Conservation (phyloP, 306 rosid species). For the Vigna hirtella region DNA sequence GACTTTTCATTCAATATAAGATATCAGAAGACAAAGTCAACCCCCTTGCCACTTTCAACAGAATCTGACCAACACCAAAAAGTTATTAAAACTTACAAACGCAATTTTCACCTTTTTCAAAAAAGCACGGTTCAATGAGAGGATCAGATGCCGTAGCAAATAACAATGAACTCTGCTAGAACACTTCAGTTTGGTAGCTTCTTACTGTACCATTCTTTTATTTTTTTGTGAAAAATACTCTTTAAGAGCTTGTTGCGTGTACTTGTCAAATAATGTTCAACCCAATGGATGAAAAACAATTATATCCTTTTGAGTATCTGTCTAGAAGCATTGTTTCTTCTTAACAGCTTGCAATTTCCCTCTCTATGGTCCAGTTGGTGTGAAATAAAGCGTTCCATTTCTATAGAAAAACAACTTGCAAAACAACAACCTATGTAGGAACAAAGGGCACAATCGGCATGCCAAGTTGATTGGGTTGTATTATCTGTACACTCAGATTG, state of each 20-base stretch:
- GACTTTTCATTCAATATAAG: background rate
- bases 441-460: constrained; percentile 5
- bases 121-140: background rate
- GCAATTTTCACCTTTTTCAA: background rate
- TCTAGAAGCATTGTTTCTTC: constrained; percentile 3
- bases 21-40: background rate
- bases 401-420: background rate
- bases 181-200: background rate
- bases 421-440: background rate
- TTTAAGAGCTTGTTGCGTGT: background rate
- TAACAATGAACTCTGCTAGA: background rate
- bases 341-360: background rate
- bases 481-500: background rate
- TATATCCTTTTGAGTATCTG: background rate
- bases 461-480: constrained; percentile 23
- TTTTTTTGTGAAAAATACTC: background rate
- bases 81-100: background rate
- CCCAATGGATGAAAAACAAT: background rate
- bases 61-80: background rate
- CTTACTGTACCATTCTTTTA: background rate
- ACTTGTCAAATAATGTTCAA: background rate
- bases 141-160: background rate
- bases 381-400: background rate
- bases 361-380: background rate
- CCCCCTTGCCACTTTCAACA: background rate